Evolutionary conservation across 441 rosid genomes (phyloP).

Genomic region (Populus hybrid): DNA sequence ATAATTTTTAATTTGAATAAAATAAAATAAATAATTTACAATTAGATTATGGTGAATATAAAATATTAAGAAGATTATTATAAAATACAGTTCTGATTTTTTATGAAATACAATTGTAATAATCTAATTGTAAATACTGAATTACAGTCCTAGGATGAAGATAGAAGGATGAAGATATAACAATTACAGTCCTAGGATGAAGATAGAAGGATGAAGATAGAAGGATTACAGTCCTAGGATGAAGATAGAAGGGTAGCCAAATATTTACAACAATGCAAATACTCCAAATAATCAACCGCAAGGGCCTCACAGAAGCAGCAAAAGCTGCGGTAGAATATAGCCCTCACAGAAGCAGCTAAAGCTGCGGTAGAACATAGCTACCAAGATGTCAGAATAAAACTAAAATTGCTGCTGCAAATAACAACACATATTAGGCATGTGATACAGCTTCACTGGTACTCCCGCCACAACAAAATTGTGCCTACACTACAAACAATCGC

Average conservation of each 20-base stretch:
- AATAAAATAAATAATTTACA: too few species aligned
- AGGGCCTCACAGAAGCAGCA: background rate
- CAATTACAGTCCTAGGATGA: too few species aligned
- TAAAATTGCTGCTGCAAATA: background rate
- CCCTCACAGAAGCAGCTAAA: background rate
- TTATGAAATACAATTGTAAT: too few species aligned
- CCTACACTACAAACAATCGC: slow-evolving; percentile 1
- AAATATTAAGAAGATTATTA: too few species aligned
- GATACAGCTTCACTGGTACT: slow-evolving; percentile 4
- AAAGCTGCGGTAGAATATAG: background rate
- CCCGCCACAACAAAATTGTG: slow-evolving; percentile 30
- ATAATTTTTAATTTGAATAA: too few species aligned
- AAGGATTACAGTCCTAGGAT: too few species aligned
- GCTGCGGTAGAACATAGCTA: background rate
- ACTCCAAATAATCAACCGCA: background rate
- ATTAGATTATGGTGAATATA: too few species aligned
- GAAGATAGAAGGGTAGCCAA: background rate
- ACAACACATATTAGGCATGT: slow-evolving; percentile 6
- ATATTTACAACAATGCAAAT: background rate
- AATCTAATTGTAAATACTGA: too few species aligned
- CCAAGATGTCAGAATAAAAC: slow-evolving; percentile 13
- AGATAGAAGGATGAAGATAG: background rate
- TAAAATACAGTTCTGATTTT: too few species aligned
- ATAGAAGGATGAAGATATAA: background rate
- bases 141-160: too few species aligned